Base-by-base conservation (phyloP, 2,329 filamentous ascomycete species). In the Aureobasidium vineae region DNA sequence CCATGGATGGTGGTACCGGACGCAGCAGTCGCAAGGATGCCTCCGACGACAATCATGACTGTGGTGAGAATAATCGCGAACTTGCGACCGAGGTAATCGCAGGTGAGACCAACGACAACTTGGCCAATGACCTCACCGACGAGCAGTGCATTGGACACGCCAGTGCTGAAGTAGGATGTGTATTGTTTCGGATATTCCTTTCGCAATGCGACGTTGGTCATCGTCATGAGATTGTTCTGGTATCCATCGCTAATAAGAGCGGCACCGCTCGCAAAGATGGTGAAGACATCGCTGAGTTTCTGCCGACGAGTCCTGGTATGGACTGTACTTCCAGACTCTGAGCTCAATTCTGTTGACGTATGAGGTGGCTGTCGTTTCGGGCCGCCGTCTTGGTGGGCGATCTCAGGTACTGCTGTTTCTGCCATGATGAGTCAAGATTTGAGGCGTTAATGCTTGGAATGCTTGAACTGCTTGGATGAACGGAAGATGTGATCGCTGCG, bases 71-170 rank as follows among this genome's bases (percentile, higher is more conserved):
- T 71, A 49, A 82, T 82, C 28, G 79, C 81, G 15, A 74, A 75
- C 56, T 80, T 81, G 5, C 81, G 78, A 10, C 81, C 81, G 10
- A 82, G 72, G 41, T 77, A 78, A 71, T 83, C 81, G 67, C 79
- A 81, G 31, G 76, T 79, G 49, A 81, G 53, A 8, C 78, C 79
- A 21, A 79, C 75, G 23, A 76, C 71, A 2, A 80, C 66, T 72
- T 79, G 77, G 36, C 79, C 79, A 56, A 80, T 75, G 2, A 81
- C 76, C 49, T 79, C 77, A 28, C 79, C 79, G 21, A 80, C 74
- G 0, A 80, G 71, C 5, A 80, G 73, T 3, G 63, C 54, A 63
- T 67, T 68, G n/a, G 69, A 71, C 21, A 71, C 67, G 15, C 50
- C 53, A n/a, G 69, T 71, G 41, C 52, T 65, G 43, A 41, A 66